phyloP scores from a whole-genome alignment of 352 stramenopile species.

The Phytophthora sp. region DNA sequence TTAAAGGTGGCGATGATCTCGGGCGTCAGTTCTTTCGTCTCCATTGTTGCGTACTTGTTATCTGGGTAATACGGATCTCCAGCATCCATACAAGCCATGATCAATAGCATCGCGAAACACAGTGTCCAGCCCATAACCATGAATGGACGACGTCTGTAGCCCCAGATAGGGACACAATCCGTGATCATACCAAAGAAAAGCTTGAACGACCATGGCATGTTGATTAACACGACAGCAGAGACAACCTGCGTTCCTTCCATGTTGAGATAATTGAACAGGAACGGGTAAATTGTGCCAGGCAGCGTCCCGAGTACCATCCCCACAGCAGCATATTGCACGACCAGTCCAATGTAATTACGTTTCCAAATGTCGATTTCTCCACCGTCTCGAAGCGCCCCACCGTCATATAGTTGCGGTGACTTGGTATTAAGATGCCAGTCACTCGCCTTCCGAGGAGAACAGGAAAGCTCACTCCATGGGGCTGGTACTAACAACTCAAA shows the following conservation, averaged over 20 bases:
- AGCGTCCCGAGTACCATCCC: conserved; percentile 50
- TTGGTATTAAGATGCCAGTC: conserved; percentile 28
- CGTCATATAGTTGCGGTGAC: conserved; percentile 25
- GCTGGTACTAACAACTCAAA: conserved; percentile 16
- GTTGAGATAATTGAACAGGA: conserved; percentile 58
- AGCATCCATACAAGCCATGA: conserved; percentile 46
- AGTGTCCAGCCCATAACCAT: conserved; percentile 64
- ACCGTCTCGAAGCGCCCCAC: conserved; percentile 28
- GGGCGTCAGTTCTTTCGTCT: conserved; percentile 17
- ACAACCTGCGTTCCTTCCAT: conserved; percentile 53
- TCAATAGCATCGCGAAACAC: conserved; percentile 48
- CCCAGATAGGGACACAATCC: conserved; percentile 56
- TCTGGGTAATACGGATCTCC: conserved; percentile 55
- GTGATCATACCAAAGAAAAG: conserved; percentile 60
- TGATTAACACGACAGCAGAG: conserved; percentile 44
- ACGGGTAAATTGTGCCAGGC: conserved; percentile 51
- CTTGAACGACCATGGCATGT: conserved; percentile 65
- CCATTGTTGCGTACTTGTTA: conserved; percentile 32
- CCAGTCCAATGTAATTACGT: conserved; percentile 46
- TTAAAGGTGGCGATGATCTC: conserved; percentile 44
- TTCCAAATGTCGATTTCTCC: conserved; percentile 41
- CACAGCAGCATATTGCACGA: conserved; percentile 51
- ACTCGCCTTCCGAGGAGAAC: conserved; percentile 14
- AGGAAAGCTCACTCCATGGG: background rate
- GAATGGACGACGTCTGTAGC: conserved; percentile 60